Evolutionary conservation across 352 stramenopile species (phyloP).

Genomic region (Pythium sukuiense): DNA sequence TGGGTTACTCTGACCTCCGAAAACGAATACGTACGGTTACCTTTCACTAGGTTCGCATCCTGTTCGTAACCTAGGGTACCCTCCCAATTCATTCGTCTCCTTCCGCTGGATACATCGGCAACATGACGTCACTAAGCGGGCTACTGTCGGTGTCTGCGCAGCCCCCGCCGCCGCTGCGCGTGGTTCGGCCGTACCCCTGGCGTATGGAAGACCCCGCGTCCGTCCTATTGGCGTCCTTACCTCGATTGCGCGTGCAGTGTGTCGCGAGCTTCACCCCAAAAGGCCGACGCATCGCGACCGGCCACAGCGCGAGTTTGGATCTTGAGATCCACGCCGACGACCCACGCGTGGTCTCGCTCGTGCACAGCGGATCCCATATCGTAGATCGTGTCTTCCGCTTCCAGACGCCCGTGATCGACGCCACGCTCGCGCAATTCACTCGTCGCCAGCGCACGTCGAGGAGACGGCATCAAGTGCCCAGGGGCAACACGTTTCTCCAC

Average conservation of each 20-base stretch:
- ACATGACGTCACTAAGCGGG: slow-evolving; percentile 14
- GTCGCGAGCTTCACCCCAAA: slow-evolving; percentile 4
- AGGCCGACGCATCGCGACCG: slow-evolving; percentile 5
- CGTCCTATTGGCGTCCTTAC: slow-evolving; percentile 10
- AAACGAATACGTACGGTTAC: neutral
- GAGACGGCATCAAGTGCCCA: neutral
- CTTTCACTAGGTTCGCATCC: neutral
- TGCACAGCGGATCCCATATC: slow-evolving; percentile 51
- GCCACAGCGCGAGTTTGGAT: slow-evolving; percentile 1
- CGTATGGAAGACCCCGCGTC: slow-evolving; percentile 17
- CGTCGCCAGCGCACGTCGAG: slow-evolving; percentile 7
- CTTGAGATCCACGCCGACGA: slow-evolving; percentile 25
- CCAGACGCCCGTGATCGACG: slow-evolving; percentile 53
- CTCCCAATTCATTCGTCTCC: neutral
- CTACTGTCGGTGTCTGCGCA: neutral
- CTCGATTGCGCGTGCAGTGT: slow-evolving; percentile 20
- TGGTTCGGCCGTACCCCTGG: slow-evolving; percentile 14
- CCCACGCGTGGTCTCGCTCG: slow-evolving; percentile 43
- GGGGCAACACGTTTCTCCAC: neutral
- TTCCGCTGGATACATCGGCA: neutral
- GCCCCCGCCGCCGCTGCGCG: slow-evolving; percentile 6
- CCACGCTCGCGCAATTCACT: slow-evolving; percentile 47
- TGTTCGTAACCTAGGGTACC: neutral
- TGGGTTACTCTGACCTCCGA: neutral
- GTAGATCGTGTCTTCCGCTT: slow-evolving; percentile 69